phyloP scores from a whole-genome alignment of 805 yeast species.

The Candida nitratophila region DNA sequence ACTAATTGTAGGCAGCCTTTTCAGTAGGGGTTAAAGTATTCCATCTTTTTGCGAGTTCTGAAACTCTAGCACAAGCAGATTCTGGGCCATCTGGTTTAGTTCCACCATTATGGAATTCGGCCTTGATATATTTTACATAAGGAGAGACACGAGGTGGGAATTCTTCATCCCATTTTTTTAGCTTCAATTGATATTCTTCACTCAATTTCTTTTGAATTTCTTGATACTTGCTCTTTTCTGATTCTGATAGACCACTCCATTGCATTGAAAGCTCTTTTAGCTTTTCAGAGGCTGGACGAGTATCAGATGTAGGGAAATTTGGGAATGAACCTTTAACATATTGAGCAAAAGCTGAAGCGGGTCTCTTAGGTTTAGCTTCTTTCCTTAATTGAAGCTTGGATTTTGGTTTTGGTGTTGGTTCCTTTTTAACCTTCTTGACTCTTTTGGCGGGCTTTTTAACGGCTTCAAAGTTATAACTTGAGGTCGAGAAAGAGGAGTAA shows the following conservation, averaged over 20 bases:
- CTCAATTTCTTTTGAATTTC: too few relatives aligned
- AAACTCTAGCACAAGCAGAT: too few relatives aligned
- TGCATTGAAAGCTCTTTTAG: background rate
- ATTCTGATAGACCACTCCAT: background rate
- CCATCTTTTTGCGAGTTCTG: background rate
- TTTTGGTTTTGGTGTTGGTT: background rate
- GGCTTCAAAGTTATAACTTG: background rate
- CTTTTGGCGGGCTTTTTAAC: background rate
- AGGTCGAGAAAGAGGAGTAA: background rate
- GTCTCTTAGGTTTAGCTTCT: constrained; percentile 1
- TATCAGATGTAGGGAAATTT: background rate
- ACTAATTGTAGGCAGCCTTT: background rate
- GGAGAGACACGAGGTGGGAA: constrained; percentile 9
- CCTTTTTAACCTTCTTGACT: background rate
- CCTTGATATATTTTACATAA: background rate
- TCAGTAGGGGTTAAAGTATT: background rate
- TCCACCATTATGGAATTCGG: background rate
- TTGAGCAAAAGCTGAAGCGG: background rate
- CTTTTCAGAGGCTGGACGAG: background rate
- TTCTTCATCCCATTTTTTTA: constrained; percentile 26
- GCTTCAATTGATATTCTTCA: constrained; percentile 21
- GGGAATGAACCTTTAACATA: background rate
- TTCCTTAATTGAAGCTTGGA: background rate
- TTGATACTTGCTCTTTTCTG: background rate
- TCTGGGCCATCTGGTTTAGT: too few relatives aligned